Base-by-base conservation (phyloP, 805 yeast species). In the Candida piceae region DNA sequence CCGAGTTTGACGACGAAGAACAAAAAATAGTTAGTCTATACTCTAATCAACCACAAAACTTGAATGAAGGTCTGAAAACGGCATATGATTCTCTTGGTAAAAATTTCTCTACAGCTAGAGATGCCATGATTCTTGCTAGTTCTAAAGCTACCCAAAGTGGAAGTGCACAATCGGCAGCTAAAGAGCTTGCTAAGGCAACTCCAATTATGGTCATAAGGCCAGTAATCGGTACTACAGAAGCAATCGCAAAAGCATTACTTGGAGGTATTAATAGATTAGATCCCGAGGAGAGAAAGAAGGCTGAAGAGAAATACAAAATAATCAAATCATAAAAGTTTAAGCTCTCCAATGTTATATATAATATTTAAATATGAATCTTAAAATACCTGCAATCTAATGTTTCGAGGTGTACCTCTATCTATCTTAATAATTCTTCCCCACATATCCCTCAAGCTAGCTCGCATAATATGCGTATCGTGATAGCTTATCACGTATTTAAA, bases 211-310 rank as follows among this genome's bases (percentile, higher is more conserved):
- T 89, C 12, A 69, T 89, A 2, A 60, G 96, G 29, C 96, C 97
- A 2, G 71, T 87, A 43, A 87, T 89, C 49, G 97, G 97, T 2
- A 87, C 95, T 0, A 84, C 96, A 0, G 96, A 87, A 55, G 95
- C 95, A 0, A 69, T 89, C 6, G 81, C 90, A 5, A 84, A 79
- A 51, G 73, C 95, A 1, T 65, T 89, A 34, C 72, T 86, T 63
- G 97, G 97, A 1, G 69, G 89, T 7, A 78, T 87, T 28, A 88
- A 87, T 54, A 83, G 81, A 43, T 62, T 89, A 23, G 90, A 86
- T 54, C 81, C 88, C 2, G 67, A 68, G 16, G 76, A 79, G 42
- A 67, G 74, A 35, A 55, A 63, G 28, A 77, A 75, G 40, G 66
- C 79, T 4, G 72, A 72, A 36, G 94, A 84, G 44, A 84, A 84